Base-by-base conservation (phyloP, 2,329 filamentous ascomycete genomes). In the Capronia epimyces region DNA sequence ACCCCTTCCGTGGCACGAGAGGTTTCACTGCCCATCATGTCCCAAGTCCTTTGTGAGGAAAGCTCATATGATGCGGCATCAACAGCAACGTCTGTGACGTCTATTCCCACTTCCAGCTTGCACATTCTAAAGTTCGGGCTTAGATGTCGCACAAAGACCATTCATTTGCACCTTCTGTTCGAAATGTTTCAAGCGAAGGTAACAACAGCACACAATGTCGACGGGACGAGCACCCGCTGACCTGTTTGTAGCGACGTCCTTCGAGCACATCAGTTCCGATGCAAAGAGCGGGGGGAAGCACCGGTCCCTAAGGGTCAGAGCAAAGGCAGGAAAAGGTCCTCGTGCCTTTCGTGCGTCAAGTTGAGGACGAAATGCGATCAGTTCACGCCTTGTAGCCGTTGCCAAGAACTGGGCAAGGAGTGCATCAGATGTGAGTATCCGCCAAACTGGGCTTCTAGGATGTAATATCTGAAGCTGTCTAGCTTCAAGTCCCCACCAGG, bases 181-280 rank as follows among this genome's bases (percentile, higher is more conserved):
- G 24, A 58, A 58, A 40, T 54, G 52, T 31, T 58, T 58, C 39
- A 58, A 58, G 36, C 50, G 56, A 50, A 58, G 56, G 56, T 58
- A 50, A n/a, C n/a, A 29, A 32, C 22, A 16, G 10, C 5, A 42
- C 21, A n/a, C 10, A 8, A n/a, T 18, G 15, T 25, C 12, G 9
- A 25, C 7, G 29, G 9, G 3, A 9, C 10, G 10, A 18, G 18
- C 41, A 12, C 34, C 50, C 3, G 50, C 15, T 55, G 4, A 55
- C 15, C 8, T 42, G 22, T 13, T n/a, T 3, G 18, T 15, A 58
- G 56, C 46, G 56, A 58, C 36, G 56, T 58, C 3, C 53, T 58
- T 20, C 56, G 56, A 15, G 56, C 56, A 20, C 56, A 58, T 45
- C 56, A 58, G 31, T 56, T 56, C 46, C 47, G 56, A 24, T 58